phyloP scores from a whole-genome alignment of 2,329 filamentous ascomycete genomes.

The Hymenoscyphus linearis region DNA sequence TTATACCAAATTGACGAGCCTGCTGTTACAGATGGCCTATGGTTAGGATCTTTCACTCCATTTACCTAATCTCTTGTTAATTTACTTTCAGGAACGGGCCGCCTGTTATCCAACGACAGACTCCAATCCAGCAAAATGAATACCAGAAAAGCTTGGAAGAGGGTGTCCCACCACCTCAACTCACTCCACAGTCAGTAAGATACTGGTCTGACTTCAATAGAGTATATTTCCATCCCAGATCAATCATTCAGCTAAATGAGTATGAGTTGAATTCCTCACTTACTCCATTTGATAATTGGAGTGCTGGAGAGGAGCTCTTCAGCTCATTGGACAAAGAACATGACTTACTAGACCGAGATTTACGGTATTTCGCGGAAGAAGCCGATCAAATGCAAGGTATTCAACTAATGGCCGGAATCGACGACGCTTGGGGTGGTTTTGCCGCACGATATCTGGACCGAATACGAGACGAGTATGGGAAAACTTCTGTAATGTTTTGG shows the following conservation, averaged over 20 bases:
- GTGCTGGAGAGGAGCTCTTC: conserved; percentile 71
- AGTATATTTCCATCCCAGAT: conserved; percentile 86
- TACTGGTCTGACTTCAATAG: conserved; percentile 97
- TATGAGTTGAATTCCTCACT: conserved; percentile 76
- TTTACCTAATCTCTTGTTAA: conserved; percentile 5
- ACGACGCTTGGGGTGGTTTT: conserved; percentile 81
- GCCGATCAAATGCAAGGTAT: conserved; percentile 88
- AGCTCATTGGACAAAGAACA: conserved; percentile 68
- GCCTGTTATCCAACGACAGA: conserved; percentile 62
- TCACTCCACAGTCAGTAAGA: conserved; percentile 68
- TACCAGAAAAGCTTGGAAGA: conserved; percentile 79
- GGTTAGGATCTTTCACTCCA: conserved; percentile 30
- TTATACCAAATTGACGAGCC: conserved; percentile 54
- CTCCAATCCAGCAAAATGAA: conserved; percentile 60
- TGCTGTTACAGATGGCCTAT: conserved; percentile 32
- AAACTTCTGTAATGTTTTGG: conserved; percentile 82
- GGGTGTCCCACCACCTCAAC: conserved; percentile 56
- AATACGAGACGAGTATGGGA: conserved; percentile 85
- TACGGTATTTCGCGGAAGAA: conserved; percentile 85
- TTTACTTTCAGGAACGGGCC: conserved; percentile 52
- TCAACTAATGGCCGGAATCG: conserved; percentile 66
- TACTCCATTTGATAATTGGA: conserved; percentile 77
- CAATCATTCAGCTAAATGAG: conserved; percentile 80
- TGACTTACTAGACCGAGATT: conserved; percentile 84
- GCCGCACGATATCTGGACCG: conserved; percentile 67